Percentiles rank a stretch among this genome's conserved stretches.
phyloP scores from a whole-genome alignment of 169 alveolate species.

The Toxoplasma gondii region DNA sequence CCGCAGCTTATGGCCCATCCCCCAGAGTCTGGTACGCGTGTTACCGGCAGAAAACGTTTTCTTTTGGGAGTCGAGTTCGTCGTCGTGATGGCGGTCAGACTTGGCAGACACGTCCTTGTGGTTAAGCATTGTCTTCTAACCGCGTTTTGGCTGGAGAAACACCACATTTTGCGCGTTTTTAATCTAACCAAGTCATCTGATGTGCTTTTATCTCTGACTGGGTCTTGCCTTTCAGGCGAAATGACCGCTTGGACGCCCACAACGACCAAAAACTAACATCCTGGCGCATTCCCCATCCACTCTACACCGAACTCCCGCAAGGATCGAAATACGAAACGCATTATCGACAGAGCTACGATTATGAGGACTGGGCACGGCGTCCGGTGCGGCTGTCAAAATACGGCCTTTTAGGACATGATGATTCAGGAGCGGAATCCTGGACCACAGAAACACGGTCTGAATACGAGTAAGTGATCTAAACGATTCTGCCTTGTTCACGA shows the following conservation, averaged over 20 bases:
- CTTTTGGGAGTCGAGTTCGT: too few species aligned
- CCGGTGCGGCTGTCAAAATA: neutral
- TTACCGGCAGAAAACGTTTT: too few species aligned
- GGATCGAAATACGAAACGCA: neutral
- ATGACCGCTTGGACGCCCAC: neutral
- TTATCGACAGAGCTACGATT: conserved; percentile 19
- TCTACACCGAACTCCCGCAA: neutral
- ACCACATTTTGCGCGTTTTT: too few species aligned
- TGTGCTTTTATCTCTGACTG: neutral
- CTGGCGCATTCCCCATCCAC: neutral
- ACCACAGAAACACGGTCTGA: conserved; percentile 8
- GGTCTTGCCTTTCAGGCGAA: neutral
- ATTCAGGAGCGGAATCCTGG: conserved; percentile 29
- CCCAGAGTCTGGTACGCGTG: too few species aligned
- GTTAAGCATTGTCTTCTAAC: too few species aligned
- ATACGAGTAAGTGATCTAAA: neutral
- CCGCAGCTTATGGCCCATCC: too few species aligned
- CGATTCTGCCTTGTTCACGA: too few species aligned
- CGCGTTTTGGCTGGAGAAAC: too few species aligned
- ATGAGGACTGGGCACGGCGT: conserved; percentile 16
- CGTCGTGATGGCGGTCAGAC: too few species aligned
- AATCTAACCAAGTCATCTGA: too few species aligned
- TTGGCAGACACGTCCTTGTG: too few species aligned
- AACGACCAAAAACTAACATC: neutral
- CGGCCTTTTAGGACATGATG: conserved; percentile 18